phyloP scores from a whole-genome alignment of 2,329 filamentous ascomycete species.

The Stachybotrys elegans region DNA sequence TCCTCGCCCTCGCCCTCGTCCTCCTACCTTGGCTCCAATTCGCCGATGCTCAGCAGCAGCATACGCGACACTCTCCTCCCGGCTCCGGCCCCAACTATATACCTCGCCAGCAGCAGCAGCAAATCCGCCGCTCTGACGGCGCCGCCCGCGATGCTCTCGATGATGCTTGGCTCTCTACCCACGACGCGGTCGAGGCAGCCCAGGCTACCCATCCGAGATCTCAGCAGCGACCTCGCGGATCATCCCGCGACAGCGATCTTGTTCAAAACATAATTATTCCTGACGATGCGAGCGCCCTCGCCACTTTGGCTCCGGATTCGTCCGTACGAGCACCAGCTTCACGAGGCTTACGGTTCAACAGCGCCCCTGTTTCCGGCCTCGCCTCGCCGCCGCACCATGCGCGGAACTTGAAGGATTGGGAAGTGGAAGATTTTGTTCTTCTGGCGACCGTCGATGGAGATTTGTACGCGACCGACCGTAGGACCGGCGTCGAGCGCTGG shows the following conservation, averaged over 20 bases:
- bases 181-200: too few species aligned
- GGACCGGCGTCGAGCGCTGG: constrained; percentile 81
- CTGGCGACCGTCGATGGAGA: constrained; percentile 99
- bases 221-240: too few species aligned
- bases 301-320: constrained; percentile 90
- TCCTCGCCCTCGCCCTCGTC: constrained; percentile 53
- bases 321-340: constrained; percentile 87
- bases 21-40: constrained; percentile 50
- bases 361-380: constrained; percentile 57
- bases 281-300: constrained; percentile 88
- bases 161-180: too few species aligned
- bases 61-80: constrained; percentile 24
- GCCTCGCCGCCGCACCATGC: constrained; percentile 85
- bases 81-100: constrained; percentile 10
- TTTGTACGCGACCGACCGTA: constrained; percentile 84
- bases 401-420: constrained; percentile 98
- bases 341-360: constrained; percentile 52
- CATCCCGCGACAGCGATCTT: too few species aligned
- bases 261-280: constrained; percentile 31
- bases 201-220: too few species aligned
- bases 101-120: constrained; percentile 17
- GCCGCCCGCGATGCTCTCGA: background rate
- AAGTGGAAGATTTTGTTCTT: constrained; percentile 99
- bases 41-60: constrained; percentile 62
- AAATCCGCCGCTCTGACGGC: too few species aligned